A percentile compares a stretch with the other conserved stretches of the same genome.
These are phyloP conservation scores for Apiospora rasikravindrae DNA, from an alignment of 2,329 filamentous ascomycete species.

Conservation along the genomic window DNA sequence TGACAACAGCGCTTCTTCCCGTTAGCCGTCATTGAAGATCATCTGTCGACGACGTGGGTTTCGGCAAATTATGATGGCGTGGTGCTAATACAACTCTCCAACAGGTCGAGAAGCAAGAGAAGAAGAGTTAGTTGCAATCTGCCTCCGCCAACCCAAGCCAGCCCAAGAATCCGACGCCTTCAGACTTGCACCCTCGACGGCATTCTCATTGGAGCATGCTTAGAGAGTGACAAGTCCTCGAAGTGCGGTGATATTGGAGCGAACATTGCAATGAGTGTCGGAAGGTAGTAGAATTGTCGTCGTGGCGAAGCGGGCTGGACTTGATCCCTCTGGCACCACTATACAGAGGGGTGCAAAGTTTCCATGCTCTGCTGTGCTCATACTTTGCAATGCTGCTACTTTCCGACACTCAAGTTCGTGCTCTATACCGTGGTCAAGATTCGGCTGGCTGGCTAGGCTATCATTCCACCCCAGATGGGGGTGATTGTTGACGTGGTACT, in stretches of 20 bases:
- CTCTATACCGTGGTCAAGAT: neutral
- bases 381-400: neutral
- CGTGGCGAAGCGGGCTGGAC: neutral
- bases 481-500: neutral
- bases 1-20: neutral
- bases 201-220: neutral
- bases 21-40: neutral
- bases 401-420: neutral
- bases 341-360: neutral
- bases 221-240: neutral
- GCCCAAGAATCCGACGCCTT: neutral
- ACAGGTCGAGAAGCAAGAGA: conserved; percentile 63
- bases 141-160: neutral
- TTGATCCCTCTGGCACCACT: neutral
- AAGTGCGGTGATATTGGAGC: neutral
- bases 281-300: neutral
- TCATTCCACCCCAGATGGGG: neutral
- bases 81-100: conserved; percentile 15
- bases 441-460: neutral
- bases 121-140: conserved; percentile 67
- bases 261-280: neutral
- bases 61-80: conserved; percentile 7
- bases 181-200: neutral
- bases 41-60: neutral
- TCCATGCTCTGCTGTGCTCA: neutral